Evolutionary conservation across 176 grass and related monocot genomes (phyloP), one percentile per base, ranked within the genome.

Genomic region (Aegilops speltoides): DNA sequence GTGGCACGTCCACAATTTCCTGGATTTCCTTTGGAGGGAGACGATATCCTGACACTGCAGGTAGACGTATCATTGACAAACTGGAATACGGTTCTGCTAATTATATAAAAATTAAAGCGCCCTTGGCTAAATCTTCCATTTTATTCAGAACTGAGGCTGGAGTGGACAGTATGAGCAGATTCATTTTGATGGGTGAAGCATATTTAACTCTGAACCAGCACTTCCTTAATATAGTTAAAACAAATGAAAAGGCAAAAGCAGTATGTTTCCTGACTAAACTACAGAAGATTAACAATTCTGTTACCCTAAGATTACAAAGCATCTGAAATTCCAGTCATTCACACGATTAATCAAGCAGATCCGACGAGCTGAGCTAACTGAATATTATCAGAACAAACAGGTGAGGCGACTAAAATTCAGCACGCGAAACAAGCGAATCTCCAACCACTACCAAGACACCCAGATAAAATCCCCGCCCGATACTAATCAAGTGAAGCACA

Each of bases 1-100:
- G 90, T 43, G 95, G 92, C 79, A 89, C 88, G 64, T 91, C 95
- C 22, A 97, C 84, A 59, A 97, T 97, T 77, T 94, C 95, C 86
- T 79, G 85, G 20, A 94, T 89, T 87, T 97, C 88, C 62, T 94
- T 97, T 34, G 90, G 89, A 31, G 94, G 94, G 83, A 84, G 64
- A 26, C 62, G 84, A 77, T 92, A 94, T 22, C 88, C 88, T 8
- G 28, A 56, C 33, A 23, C 83, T 79, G 66, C 32, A 41, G 26
- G 79, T 54, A 78, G 26, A 16, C 6, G 17, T 1, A 25, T 45
- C 33, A 25, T 34, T 3, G 3, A n/a, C 19, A 77, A 66, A 46
- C 1, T 50, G 56, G 63, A 46, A 46, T 3, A 33, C 6, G 41
- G 19, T 46, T 78, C 72, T 68, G 19, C 43, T 68, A 40, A 19